Percentiles rank a stretch among this genome's conserved stretches.
Evolutionary conservation across 2,329 filamentous ascomycete species (phyloP).

Genomic region (Trichoderma koningii): DNA sequence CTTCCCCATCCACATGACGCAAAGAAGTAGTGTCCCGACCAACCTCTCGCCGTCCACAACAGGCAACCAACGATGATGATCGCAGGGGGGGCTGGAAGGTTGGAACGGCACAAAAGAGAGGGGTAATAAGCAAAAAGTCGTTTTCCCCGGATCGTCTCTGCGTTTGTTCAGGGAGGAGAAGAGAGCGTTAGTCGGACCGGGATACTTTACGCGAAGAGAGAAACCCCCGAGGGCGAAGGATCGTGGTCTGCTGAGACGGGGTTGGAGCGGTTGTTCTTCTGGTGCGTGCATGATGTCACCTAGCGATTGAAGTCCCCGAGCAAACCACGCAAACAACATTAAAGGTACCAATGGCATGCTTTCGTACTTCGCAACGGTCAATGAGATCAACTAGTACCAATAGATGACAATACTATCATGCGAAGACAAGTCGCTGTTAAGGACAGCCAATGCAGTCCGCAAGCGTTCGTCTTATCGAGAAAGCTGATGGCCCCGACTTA

Average conservation of each 20-base stretch:
- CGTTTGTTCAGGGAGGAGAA: background rate
- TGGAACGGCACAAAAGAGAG: background rate
- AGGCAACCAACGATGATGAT: constrained; percentile 22
- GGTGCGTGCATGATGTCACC: constrained; percentile 1
- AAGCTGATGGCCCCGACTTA: too few species aligned
- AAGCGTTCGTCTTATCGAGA: too few species aligned
- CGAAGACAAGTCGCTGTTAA: too few species aligned
- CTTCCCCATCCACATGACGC: constrained; percentile 17
- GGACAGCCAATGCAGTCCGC: too few species aligned
- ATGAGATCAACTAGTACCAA: too few species aligned
- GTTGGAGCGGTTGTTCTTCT: background rate
- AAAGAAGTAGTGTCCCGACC: constrained; percentile 8
- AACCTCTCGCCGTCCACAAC: constrained; percentile 13
- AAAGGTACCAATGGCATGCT: too few species aligned
- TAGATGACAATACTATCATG: too few species aligned
- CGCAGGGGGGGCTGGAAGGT: constrained; percentile 9
- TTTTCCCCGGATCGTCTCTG: constrained; percentile 4
- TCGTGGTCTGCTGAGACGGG: background rate
- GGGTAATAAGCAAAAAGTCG: background rate
- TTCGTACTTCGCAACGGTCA: too few species aligned
- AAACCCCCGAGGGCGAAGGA: constrained; percentile 14
- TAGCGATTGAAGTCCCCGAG: background rate
- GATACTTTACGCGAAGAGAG: background rate
- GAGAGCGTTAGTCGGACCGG: background rate
- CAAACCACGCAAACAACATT: background rate